Evolutionary conservation across 805 yeast genomes (phyloP).

Genomic region (Kazachstania martiniae): DNA sequence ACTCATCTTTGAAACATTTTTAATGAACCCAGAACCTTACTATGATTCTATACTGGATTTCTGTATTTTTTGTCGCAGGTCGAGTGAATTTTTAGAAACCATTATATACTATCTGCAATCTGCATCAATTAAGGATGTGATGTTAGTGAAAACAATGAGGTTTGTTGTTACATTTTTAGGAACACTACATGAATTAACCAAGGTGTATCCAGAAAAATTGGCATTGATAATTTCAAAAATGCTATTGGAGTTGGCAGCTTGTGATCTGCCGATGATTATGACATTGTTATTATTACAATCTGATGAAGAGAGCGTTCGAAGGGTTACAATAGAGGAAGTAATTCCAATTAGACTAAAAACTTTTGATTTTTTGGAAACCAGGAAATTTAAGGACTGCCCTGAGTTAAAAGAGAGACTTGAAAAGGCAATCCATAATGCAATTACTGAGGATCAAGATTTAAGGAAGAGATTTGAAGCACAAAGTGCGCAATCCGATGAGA

Average conservation of each 20-base stretch:
- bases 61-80: slow-evolving; percentile 4
- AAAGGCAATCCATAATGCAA: slow-evolving; percentile 1
- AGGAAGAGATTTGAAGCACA: slow-evolving; percentile 4
- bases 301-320: slow-evolving; percentile 1
- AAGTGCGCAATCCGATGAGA: slow-evolving; percentile 5
- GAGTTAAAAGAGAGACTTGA: slow-evolving; percentile 3
- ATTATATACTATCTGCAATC: slow-evolving; percentile 4
- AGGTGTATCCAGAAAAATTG: slow-evolving; percentile 7
- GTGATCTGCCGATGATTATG: slow-evolving; percentile 8
- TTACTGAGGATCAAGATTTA: slow-evolving; percentile 2
- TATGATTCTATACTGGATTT: slow-evolving; percentile 4
- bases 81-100: slow-evolving; percentile 2
- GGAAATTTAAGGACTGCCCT: slow-evolving; percentile 8
- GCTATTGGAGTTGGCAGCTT: slow-evolving; percentile 5
- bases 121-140: slow-evolving; percentile 2
- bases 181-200: not conserved
- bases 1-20: slow-evolving; percentile 6
- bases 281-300: slow-evolving; percentile 10
- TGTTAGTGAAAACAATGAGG: slow-evolving; percentile 1
- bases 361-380: slow-evolving; percentile 5
- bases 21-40: slow-evolving; percentile 5
- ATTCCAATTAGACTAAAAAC: slow-evolving; percentile 7
- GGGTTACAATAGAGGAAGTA: slow-evolving; percentile 7
- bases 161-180: slow-evolving; percentile 1
- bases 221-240: slow-evolving; percentile 6